phyloP scores from a whole-genome alignment of 129 eudicot genomes.

The Arctium minus region DNA sequence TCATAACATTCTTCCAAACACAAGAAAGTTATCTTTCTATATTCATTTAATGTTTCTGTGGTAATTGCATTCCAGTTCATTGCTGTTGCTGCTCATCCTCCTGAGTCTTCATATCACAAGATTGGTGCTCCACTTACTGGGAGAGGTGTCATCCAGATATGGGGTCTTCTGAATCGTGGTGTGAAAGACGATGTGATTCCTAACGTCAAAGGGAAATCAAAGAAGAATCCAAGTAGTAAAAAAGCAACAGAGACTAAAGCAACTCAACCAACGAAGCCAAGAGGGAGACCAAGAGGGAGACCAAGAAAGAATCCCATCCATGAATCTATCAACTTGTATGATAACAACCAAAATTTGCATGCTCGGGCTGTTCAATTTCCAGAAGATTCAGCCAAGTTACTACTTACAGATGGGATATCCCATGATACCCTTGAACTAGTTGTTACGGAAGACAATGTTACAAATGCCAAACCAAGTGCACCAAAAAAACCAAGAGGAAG shows the following conservation, averaged over 20 bases:
- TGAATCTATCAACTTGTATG: constrained; percentile 15
- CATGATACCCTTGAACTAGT: background rate
- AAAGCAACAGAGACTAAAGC: constrained; percentile 4
- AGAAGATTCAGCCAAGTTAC: constrained; percentile 15
- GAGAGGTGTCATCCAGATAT: constrained; percentile 85
- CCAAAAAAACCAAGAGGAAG: constrained; percentile 57
- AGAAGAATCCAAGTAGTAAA: constrained; percentile 8
- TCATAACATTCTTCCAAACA: background rate
- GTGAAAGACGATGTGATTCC: constrained; percentile 23
- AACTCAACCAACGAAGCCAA: constrained; percentile 23
- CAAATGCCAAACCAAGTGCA: background rate
- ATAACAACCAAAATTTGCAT: constrained; percentile 3
- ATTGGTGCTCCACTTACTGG: constrained; percentile 79
- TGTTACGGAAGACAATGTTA: background rate
- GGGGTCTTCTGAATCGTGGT: constrained; percentile 55
- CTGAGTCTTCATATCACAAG: constrained; percentile 91
- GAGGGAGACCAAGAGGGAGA: constrained; percentile 55
- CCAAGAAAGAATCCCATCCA: constrained; percentile 33
- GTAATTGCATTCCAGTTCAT: constrained; percentile 48
- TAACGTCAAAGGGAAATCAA: constrained; percentile 32
- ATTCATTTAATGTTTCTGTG: background rate
- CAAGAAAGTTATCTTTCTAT: background rate
- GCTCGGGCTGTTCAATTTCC: constrained; percentile 21
- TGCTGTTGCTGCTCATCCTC: constrained; percentile 98
- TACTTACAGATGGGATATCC: background rate